Conservation (phyloP, 2,329 filamentous ascomycete species). For the Trichoderma pleuroti region DNA sequence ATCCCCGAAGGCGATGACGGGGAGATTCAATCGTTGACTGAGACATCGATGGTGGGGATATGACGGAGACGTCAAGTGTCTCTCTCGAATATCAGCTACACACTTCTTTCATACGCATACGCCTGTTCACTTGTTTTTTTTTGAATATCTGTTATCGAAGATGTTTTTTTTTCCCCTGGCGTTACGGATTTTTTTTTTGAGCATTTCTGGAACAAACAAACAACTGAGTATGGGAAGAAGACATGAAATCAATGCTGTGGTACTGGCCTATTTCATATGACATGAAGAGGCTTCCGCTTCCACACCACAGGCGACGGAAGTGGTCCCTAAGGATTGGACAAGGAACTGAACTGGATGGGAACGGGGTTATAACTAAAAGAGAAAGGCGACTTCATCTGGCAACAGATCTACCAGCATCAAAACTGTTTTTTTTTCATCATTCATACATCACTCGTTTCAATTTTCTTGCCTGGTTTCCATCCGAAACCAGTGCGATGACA, state of each 20-base stretch:
- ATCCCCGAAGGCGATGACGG: constrained; percentile 58
- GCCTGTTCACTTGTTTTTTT: constrained; percentile 16
- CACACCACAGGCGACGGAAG: not conserved
- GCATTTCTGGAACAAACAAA: constrained; percentile 9
- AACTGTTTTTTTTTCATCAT: constrained; percentile 8
- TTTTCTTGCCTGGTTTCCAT: not conserved
- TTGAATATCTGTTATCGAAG: not conserved
- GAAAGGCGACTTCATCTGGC: constrained; percentile 29
- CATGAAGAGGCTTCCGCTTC: not conserved
- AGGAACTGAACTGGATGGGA: constrained; percentile 1
- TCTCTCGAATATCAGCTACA: not conserved
- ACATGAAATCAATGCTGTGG: not conserved
- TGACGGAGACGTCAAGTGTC: constrained; percentile 20
- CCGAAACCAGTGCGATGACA: not conserved
- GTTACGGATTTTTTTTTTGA: constrained; percentile 21
- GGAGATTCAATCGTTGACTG: constrained; percentile 39
- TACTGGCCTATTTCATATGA: not conserved
- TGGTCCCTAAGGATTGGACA: not conserved
- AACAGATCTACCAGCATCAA: constrained; percentile 34
- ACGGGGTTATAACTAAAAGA: constrained; percentile 19
- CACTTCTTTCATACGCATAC: not conserved
- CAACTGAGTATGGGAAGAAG: not conserved
- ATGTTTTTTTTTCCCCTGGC: not conserved
- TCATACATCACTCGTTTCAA: not conserved
- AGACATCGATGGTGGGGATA: constrained; percentile 30